A percentile compares a stretch with the other conserved stretches of the same genome.
Evolutionary conservation across 1,284 basidiomycete genomes (phyloP).

Genomic region (Leccinum subrobustum): DNA sequence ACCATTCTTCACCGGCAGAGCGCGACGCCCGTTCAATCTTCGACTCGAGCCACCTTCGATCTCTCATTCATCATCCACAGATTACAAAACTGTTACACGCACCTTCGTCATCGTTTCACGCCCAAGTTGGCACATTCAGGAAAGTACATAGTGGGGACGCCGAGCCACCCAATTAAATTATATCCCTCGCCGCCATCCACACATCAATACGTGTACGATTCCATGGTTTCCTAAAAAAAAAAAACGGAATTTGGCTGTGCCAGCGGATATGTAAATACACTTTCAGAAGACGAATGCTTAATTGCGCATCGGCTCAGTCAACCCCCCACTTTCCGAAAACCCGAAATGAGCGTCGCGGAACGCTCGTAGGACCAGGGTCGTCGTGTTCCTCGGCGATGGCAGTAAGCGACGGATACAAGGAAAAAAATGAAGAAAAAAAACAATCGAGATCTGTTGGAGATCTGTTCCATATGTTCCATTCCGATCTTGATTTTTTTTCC

Average conservation of each 20-base stretch:
- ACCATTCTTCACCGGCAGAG: slow-evolving; percentile 5
- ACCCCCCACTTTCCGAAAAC: slow-evolving; percentile 6
- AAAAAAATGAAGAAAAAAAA: not conserved
- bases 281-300: slow-evolving; percentile 4
- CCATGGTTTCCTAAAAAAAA: not conserved
- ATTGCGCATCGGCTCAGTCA: slow-evolving; percentile 2
- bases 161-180: not conserved
- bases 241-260: slow-evolving; percentile 4
- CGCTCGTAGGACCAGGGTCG: slow-evolving; percentile 9
- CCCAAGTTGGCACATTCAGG: not conserved
- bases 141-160: not conserved
- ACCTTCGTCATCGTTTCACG: slow-evolving; percentile 8
- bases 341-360: slow-evolving; percentile 29
- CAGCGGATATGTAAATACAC: slow-evolving; percentile 9
- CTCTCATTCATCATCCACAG: slow-evolving; percentile 1
- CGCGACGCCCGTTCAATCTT: slow-evolving; percentile 21
- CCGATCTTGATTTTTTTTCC: not conserved
- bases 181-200: not conserved
- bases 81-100: slow-evolving; percentile 1
- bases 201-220: slow-evolving; percentile 16
- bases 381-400: slow-evolving; percentile 15
- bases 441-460: not conserved
- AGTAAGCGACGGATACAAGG: slow-evolving; percentile 14
- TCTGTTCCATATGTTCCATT: slow-evolving; percentile 11
- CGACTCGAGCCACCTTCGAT: slow-evolving; percentile 2